phyloP scores from a whole-genome alignment of 1,284 basidiomycete species.

The Puccinia triticina region DNA sequence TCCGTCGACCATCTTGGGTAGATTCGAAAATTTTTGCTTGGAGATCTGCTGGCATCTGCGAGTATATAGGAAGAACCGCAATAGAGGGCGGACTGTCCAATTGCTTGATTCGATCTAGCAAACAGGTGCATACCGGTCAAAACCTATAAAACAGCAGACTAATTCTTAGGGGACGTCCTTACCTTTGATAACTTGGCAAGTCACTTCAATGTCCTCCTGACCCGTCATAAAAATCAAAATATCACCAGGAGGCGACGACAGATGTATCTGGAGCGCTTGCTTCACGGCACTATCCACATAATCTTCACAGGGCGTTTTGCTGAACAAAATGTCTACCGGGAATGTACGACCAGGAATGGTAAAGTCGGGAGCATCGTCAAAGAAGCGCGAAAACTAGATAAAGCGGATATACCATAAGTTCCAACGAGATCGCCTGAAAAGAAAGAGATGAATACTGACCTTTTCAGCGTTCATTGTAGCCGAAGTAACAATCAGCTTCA shows the following conservation, averaged over 20 bases:
- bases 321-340: slow-evolving; percentile 93
- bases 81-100: slow-evolving; percentile 84
- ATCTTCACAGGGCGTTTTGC: slow-evolving; percentile 96
- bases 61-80: slow-evolving; percentile 93
- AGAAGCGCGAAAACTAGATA: slow-evolving; percentile 83
- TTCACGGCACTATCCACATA: slow-evolving; percentile 98
- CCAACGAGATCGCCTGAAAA: background rate
- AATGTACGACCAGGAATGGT: slow-evolving; percentile 98
- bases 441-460: slow-evolving; percentile 60
- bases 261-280: slow-evolving; percentile 93
- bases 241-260: slow-evolving; percentile 90
- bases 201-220: slow-evolving; percentile 97
- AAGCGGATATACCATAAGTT: background rate
- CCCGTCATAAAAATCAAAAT: slow-evolving; percentile 99
- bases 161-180: slow-evolving; percentile 53
- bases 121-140: background rate
- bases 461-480: slow-evolving; percentile 99
- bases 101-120: slow-evolving; percentile 80
- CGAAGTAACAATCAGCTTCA: slow-evolving; percentile 95
- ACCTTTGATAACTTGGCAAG: slow-evolving; percentile 87
- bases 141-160: background rate
- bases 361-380: slow-evolving; percentile 90
- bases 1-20: slow-evolving; percentile 88
- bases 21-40: slow-evolving; percentile 98
- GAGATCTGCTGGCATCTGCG: slow-evolving; percentile 98